Evolutionary conservation across 2,329 filamentous ascomycete genomes (phyloP), one percentile per base, ranked within the genome.

Genomic region (Pseudocercospora crystallina): DNA sequence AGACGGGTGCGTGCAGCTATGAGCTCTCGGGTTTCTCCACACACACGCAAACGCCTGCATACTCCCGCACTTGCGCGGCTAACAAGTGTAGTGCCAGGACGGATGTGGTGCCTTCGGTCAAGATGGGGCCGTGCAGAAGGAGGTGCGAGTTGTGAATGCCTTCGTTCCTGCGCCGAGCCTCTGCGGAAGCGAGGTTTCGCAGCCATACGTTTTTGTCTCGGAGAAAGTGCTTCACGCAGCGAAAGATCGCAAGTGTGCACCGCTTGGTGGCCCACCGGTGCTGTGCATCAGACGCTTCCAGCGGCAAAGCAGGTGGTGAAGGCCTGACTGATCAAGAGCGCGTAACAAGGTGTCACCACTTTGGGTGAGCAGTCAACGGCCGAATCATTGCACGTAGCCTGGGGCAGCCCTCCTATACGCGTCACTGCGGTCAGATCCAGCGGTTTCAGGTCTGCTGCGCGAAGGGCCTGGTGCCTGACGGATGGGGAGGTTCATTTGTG

Each of bases 401-500:
- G 61, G 58, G n/a, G 60, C 54, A 14, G 60, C 53, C 42, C 60
- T 60, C 32, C 61, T 50, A 39, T 61, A 61, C 40, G 50, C 52
- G 43, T 63, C 62, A 42, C 56, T 57, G 17, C 61, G 55, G 38
- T 66, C 63, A 33, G 60, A 62, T 5, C 59, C 58, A 36, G 60
- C 52, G 8, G 62, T 65, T 36, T 61, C 62, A 14, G 63, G 63
- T 44, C 63, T 56, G 20, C 49, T 54, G 45, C 52, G 43, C 46
- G 60, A 54, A 15, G 53, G 51, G 31, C 46, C 53, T 30, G 58
- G 58, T 47, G 73, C 73, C 36, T 74, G 73, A 49, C 75, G 65
- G 37, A 77, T 75, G 9, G 75, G 75, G 7, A 77, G 62, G 34
- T 70, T 71, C 69, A 76, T 71, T 30, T 63, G 51, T 47, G 49